Evolutionary conservation across 2,329 filamentous ascomycete species (phyloP).

Genomic region (Sarocladium brachiariae): DNA sequence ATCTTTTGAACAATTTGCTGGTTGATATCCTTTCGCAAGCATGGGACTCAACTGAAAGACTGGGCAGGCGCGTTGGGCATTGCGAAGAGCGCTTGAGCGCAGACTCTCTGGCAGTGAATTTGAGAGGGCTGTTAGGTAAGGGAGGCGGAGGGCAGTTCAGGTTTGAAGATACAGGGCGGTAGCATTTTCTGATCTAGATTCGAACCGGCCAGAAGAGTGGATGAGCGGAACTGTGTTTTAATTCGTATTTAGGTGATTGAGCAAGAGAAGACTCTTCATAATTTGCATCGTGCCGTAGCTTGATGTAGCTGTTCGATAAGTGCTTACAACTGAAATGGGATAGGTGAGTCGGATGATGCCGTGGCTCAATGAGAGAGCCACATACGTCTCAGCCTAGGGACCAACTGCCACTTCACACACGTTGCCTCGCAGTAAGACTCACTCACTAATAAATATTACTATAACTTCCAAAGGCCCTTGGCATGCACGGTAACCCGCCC

Average conservation of each 20-base stretch:
- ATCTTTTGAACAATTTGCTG: neutral
- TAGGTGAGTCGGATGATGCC: too few species aligned
- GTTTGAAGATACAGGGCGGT: neutral
- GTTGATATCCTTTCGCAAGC: neutral
- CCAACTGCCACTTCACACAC: too few species aligned
- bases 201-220: neutral
- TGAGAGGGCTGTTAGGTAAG: neutral
- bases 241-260: neutral
- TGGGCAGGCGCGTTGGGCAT: neutral
- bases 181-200: neutral
- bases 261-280: neutral
- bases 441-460: too few species aligned
- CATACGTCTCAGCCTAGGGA: too few species aligned
- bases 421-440: too few species aligned
- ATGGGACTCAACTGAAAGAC: neutral
- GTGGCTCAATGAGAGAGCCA: too few species aligned
- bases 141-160: neutral
- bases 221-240: neutral
- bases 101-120: neutral
- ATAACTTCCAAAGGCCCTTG: too few species aligned
- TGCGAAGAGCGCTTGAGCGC: neutral
- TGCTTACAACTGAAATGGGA: too few species aligned
- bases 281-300: too few species aligned
- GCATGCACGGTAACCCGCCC: too few species aligned
- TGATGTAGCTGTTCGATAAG: neutral